These are phyloP conservation scores for Penicillium expansum DNA, from an alignment of 2,329 filamentous ascomycete species.

Conservation along the genomic window DNA sequence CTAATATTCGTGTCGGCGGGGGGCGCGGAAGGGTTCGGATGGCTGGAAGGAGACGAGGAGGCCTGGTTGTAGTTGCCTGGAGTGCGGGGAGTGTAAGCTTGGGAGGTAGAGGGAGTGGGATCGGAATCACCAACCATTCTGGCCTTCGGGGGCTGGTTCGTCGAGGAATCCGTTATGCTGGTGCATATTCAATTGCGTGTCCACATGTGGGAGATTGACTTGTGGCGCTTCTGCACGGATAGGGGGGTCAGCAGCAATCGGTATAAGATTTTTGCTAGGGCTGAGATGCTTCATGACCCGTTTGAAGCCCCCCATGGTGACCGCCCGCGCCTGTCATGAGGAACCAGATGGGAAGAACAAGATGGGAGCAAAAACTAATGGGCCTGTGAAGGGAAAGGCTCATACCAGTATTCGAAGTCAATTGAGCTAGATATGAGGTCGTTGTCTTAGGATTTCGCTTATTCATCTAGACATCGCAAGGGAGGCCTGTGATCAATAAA, in stretches of 20 bases:
- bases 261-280: conserved; percentile 9
- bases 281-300: conserved; percentile 24
- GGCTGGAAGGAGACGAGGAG: conserved; percentile 17
- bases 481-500: conserved; percentile 3
- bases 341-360: neutral
- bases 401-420: conserved; percentile 6
- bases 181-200: conserved; percentile 45
- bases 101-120: neutral
- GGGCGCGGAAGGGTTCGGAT: conserved; percentile 13
- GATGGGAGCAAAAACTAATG: conserved; percentile 5
- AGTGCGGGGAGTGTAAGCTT: conserved; percentile 1
- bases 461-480: conserved; percentile 13
- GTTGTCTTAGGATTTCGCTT: conserved; percentile 6
- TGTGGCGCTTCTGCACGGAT: conserved; percentile 32
- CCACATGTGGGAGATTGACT: conserved; percentile 41
- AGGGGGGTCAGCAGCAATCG: conserved; percentile 29
- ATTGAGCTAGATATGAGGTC: neutral
- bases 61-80: conserved; percentile 18
- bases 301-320: conserved; percentile 31
- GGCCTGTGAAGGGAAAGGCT: conserved; percentile 1
- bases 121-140: conserved; percentile 24
- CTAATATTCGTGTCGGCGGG: conserved; percentile 27
- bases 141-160: conserved; percentile 20
- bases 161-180: conserved; percentile 42
- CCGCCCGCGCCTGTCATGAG: conserved; percentile 14